Conservation (phyloP, 768 basidiomycete genomes). For the Daedaleopsis nitida region DNA sequence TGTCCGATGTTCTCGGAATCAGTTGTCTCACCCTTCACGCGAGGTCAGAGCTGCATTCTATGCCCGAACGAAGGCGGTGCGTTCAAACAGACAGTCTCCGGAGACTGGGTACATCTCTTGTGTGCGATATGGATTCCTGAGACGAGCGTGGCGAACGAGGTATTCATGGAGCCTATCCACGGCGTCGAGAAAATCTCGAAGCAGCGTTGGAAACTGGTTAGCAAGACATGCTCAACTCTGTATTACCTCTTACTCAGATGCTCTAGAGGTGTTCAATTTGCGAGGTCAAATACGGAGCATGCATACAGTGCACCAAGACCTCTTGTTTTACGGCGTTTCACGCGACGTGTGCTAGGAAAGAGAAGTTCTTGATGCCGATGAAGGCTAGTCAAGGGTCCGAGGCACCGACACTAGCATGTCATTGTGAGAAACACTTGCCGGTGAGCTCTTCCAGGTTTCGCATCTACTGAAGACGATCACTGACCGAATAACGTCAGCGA, state of each 20-base stretch:
- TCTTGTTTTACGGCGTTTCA: conserved; percentile 95
- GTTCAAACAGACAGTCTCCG: conserved; percentile 93
- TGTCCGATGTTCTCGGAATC: background rate
- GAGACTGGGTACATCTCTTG: conserved; percentile 94
- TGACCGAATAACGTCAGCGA: conserved; percentile 42
- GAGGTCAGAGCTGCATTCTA: conserved; percentile 81
- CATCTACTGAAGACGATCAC: background rate
- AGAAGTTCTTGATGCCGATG: conserved; percentile 85
- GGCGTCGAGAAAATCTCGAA: conserved; percentile 87
- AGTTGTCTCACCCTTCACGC: background rate
- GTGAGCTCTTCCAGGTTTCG: conserved; percentile 44
- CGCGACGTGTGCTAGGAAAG: conserved; percentile 88
- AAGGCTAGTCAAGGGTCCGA: conserved; percentile 79
- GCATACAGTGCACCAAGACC: conserved; percentile 92
- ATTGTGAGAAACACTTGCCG: conserved; percentile 89
- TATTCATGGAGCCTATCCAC: conserved; percentile 98
- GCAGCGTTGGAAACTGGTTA: conserved; percentile 90
- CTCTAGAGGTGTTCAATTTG: conserved; percentile 65
- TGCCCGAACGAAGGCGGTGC: conserved; percentile 98
- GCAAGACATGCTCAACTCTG: conserved; percentile 28
- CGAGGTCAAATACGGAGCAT: conserved; percentile 69
- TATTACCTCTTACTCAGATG: background rate
- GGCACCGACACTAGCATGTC: conserved; percentile 72
- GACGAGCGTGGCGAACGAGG: conserved; percentile 87
- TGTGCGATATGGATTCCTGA: conserved; percentile 99